Evolutionary conservation across 1,284 basidiomycete species (phyloP), one percentile per base, ranked within the genome.

Genomic region (Pseudozyma tsukubaensis): DNA sequence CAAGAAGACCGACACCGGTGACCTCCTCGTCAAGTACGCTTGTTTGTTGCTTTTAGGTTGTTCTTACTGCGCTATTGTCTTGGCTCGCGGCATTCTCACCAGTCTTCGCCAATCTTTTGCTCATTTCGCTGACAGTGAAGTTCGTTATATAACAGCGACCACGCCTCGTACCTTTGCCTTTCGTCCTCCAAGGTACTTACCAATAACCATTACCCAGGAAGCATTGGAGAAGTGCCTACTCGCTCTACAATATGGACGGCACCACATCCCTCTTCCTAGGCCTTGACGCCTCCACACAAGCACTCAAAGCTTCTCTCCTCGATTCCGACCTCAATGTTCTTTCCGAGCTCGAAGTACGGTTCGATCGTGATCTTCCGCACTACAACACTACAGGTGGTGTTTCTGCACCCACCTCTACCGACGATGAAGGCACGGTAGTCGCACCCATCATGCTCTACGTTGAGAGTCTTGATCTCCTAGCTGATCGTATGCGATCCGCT

Each of bases 251-350:
- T 8, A 72, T 66, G 64, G n/a, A 53, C 14, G 57, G 43, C 48
- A 29, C 43, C 3, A 34, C 42, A 14, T 61, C 81, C 1, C 89
- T 91, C 59, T 94, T 94, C 84, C 90, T 95, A 29, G 93, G 94
- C 13, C 88, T 95, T 60, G 93, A 96, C 85, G 88, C 93, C 49
- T 93, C 92, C 8, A 95, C 93, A 0, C 93, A 97, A 83, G 91
- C 92, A 57, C 88, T 94, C 76, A 95, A 94, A 85, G 86, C 86
- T 0, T 86, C 86, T 1, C 66, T 94, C 47, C 88, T 92, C 69
- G 86, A 89, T 21, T 86, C 89, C 43, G 87, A 90, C 55, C 88
- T 89, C 43, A 85, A 86, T 19, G 87, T 92, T 50, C 86, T 92
- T 4, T 88, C 91, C 77, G 92, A 94, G 83, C 87, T 89, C 14